Evolutionary conservation across 1,139 yeast species (phyloP), one percentile per base, ranked within the genome.

Genomic region (Candida mesenterica): DNA sequence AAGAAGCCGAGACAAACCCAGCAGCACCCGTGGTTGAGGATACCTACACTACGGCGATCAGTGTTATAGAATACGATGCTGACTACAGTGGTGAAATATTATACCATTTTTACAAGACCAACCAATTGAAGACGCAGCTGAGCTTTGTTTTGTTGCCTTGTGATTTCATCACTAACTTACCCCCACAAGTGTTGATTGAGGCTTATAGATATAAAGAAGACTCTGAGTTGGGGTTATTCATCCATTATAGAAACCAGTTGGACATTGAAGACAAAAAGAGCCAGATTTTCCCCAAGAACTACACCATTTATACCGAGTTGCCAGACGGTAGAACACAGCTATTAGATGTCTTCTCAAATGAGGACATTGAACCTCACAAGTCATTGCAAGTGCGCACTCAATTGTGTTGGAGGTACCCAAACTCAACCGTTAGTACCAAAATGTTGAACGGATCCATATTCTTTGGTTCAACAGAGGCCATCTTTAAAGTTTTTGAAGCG

Each of bases 121-220:
- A 39, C 55, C 66, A 37, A 49, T 61, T 40, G 55, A 68, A 33
- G 77, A 42, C 52, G n/a, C 48, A 43, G 30, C 43, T 53, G 36
- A 49, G 86, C 53, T 82, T 88, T 52, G 87, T 89, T 15, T 60
- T 92, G 28, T 63, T 94, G 42, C 97, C 98, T 3, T 90, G 97
- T 64, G 98, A 94, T 59, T 85, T 92, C 52, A 70, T 92, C 33
- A 88, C 97, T 4, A 90, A 90, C 57, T 68, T 90, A 28, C 96
- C 96, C 4, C 96, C 98, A 3, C 92, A 85, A 50, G 83, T 83
- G 15, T 68, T 94, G 29, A 79, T 90, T 36, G 96, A 92, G 55
- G 84, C 84, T 30, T 90, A 82, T 56, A 72, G 96, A 49, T 82
- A 79, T 48, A 77, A 80, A 49, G 75, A 72, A 27, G 80, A 75